Evolutionary conservation across 1,139 yeast genomes (phyloP).

Genomic region (Kazachstania sp.): DNA sequence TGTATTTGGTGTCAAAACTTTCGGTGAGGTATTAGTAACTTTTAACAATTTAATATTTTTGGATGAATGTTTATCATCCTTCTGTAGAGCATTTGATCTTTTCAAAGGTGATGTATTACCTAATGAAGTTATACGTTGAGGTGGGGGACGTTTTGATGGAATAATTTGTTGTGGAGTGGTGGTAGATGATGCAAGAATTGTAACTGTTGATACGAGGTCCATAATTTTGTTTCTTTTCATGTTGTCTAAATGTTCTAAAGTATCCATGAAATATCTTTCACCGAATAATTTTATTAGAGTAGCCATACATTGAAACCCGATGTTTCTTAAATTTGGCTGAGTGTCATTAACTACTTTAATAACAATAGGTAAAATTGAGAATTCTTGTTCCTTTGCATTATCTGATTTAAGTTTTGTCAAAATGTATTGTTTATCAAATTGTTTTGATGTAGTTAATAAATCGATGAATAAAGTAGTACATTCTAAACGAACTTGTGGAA

Average conservation of each 20-base stretch:
- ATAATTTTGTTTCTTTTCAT: conserved; percentile 35
- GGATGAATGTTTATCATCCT: conserved; percentile 5
- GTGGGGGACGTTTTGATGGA: conserved; percentile 57
- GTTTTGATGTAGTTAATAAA: conserved; percentile 43
- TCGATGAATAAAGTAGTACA: conserved; percentile 56
- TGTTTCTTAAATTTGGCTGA: conserved; percentile 75
- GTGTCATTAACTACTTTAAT: conserved; percentile 64
- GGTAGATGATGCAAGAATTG: neutral
- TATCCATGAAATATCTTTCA: conserved; percentile 48
- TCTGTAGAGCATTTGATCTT: conserved; percentile 22
- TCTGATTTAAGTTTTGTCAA: conserved; percentile 35
- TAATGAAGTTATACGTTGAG: neutral
- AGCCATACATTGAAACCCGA: conserved; percentile 74
- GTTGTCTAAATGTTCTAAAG: conserved; percentile 51
- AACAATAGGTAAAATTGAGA: conserved; percentile 19
- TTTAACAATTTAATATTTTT: conserved; percentile 8
- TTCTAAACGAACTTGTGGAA: conserved; percentile 76
- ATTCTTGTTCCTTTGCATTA: neutral
- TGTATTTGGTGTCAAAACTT: neutral
- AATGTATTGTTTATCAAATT: conserved; percentile 10
- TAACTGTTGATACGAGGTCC: neutral
- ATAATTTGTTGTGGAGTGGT: conserved; percentile 26
- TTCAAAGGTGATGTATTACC: conserved; percentile 49
- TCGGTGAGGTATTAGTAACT: neutral
- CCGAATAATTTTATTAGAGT: conserved; percentile 72